Evolutionary conservation across 1,284 basidiomycete genomes (phyloP).

Genomic region (Puccinia coronata): DNA sequence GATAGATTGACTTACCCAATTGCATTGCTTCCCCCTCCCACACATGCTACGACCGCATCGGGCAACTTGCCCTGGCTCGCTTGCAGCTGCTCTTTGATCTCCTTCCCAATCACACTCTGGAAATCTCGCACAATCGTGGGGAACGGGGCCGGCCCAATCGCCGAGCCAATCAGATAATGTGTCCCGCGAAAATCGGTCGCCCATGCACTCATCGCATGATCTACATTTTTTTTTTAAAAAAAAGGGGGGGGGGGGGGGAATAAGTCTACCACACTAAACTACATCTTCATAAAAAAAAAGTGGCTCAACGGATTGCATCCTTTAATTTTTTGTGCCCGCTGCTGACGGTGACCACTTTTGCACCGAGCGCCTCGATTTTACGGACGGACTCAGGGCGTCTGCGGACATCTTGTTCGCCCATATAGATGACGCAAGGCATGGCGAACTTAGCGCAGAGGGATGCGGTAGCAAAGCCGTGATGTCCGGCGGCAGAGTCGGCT

Average conservation of each 20-base stretch:
- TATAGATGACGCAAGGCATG: slow-evolving; percentile 92
- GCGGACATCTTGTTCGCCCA: slow-evolving; percentile 97
- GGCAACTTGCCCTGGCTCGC: slow-evolving; percentile 79
- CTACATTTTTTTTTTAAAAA: slow-evolving; percentile 42
- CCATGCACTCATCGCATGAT: slow-evolving; percentile 97
- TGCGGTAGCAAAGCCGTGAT: slow-evolving; percentile 97
- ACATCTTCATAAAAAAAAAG: neutral
- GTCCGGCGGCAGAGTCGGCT: slow-evolving; percentile 96
- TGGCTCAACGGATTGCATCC: slow-evolving; percentile 75
- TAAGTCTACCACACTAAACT: neutral
- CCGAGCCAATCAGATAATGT: slow-evolving; percentile 95
- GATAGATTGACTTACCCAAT: slow-evolving; percentile 66
- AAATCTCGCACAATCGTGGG: slow-evolving; percentile 98
- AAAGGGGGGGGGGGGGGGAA: neutral
- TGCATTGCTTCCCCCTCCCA: slow-evolving; percentile 95
- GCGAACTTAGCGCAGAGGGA: slow-evolving; percentile 97
- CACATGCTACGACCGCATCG: slow-evolving; percentile 92
- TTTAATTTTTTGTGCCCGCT: slow-evolving; percentile 94
- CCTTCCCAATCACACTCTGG: slow-evolving; percentile 90
- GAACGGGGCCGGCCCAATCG: slow-evolving; percentile 97
- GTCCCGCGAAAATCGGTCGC: slow-evolving; percentile 84
- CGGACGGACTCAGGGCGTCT: slow-evolving; percentile 96
- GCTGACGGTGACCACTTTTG: slow-evolving; percentile 84
- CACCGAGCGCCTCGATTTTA: slow-evolving; percentile 96
- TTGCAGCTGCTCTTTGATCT: slow-evolving; percentile 86